These are phyloP conservation scores for Aegilops bicornis DNA, from an alignment of 176 grass and related monocot species.

Conservation along the genomic window DNA sequence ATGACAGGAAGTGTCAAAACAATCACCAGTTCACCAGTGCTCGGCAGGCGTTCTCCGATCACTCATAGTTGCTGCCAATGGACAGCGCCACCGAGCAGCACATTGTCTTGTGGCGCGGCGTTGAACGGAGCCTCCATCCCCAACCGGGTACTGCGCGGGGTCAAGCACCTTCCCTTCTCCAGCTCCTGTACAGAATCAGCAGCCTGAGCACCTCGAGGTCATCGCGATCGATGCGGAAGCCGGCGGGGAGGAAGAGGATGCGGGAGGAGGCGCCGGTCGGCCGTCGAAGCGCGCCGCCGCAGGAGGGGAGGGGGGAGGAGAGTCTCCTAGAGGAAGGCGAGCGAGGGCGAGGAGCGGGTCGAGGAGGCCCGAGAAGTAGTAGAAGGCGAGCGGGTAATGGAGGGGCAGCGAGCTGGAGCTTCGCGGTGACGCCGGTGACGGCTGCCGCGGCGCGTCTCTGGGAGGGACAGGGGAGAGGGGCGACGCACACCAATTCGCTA, in stretches of 20 bases:
- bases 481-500: too few species aligned
- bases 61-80: slow-evolving; percentile 26
- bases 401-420: slow-evolving; percentile 1
- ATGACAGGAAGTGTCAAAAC: slow-evolving; percentile 16
- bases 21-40: neutral
- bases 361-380: slow-evolving; percentile 52
- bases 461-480: too few species aligned
- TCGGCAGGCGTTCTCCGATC: neutral
- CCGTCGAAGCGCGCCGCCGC: slow-evolving; percentile 54
- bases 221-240: slow-evolving; percentile 64
- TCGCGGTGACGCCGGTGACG: too few species aligned
- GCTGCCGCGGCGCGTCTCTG: too few species aligned
- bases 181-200: slow-evolving; percentile 25
- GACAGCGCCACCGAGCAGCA: slow-evolving; percentile 31
- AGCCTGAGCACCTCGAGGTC: slow-evolving; percentile 50
- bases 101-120: slow-evolving; percentile 22
- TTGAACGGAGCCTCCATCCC: too few species aligned
- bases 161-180: slow-evolving; percentile 52
- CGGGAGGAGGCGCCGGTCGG: slow-evolving; percentile 41
- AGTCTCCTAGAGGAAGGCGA: slow-evolving; percentile 54
- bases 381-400: slow-evolving; percentile 26
- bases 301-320: slow-evolving; percentile 26
- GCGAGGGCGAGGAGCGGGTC: slow-evolving; percentile 71
- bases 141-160: neutral
- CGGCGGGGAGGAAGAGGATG: slow-evolving; percentile 50